These are phyloP conservation scores for Ploettnerulaceae sp. DNA, from an alignment of 2,329 filamentous ascomycete species.

Conservation along the genomic window DNA sequence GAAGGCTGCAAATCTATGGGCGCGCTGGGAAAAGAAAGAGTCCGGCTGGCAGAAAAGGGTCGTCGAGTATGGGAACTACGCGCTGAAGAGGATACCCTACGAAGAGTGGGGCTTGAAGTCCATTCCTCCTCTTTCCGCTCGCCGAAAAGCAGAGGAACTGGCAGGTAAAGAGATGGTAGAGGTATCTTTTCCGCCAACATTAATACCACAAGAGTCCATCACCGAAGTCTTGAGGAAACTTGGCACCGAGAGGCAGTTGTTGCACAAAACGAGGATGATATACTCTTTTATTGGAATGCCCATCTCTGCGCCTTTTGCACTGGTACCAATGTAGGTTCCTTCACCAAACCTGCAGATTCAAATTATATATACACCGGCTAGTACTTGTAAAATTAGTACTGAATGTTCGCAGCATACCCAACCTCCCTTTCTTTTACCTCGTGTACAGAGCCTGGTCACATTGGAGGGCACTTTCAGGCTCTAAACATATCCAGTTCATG, in stretches of 20 bases:
- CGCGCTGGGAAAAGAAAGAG: conserved; percentile 79
- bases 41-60: conserved; percentile 84
- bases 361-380: neutral
- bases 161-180: conserved; percentile 61
- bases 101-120: conserved; percentile 98
- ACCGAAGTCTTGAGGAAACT: conserved; percentile 61
- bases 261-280: conserved; percentile 72
- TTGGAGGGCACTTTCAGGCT: conserved; percentile 80
- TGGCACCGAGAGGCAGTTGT: conserved; percentile 71
- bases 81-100: conserved; percentile 83
- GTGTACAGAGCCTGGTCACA: conserved; percentile 88
- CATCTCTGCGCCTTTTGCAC: conserved; percentile 72
- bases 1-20: conserved; percentile 74
- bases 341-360: neutral
- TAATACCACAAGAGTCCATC: conserved; percentile 62
- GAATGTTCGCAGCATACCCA: conserved; percentile 63
- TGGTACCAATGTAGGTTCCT: conserved; percentile 73
- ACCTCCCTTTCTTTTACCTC: conserved; percentile 95
- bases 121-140: conserved; percentile 72
- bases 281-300: conserved; percentile 83
- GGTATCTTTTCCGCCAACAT: conserved; percentile 68
- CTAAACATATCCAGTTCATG: conserved; percentile 79
- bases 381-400: conserved; percentile 8
- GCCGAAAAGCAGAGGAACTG: conserved; percentile 58
- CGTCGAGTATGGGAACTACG: conserved; percentile 79